phyloP scores from a whole-genome alignment of 192 early-diverging fungal genomes.

The Entomortierella chlamydospora region DNA sequence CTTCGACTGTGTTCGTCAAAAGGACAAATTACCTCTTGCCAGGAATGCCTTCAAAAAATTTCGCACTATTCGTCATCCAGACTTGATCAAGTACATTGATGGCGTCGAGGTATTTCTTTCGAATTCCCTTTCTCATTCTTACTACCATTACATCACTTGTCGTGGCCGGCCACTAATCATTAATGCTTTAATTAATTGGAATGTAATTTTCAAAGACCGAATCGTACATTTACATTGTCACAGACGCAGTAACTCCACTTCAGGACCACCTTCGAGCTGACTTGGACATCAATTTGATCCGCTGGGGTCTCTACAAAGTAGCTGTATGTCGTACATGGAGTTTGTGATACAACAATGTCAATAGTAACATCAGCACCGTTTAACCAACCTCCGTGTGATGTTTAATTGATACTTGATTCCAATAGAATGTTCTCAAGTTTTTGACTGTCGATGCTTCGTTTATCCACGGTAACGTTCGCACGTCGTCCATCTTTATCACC shows the following conservation, averaged over 20 bases:
- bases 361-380: not conserved
- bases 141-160: not conserved
- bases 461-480: conserved; percentile 88
- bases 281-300: conserved; percentile 70
- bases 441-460: conserved; percentile 86
- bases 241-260: conserved; percentile 85
- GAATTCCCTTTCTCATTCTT: not conserved
- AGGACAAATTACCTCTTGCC: conserved; percentile 83
- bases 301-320: conserved; percentile 92
- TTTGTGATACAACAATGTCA: not conserved
- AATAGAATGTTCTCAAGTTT: conserved; percentile 85
- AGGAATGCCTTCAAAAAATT: conserved; percentile 88
- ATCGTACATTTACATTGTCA: conserved; percentile 86
- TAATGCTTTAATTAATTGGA: no score
- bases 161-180: no score
- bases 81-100: conserved; percentile 85
- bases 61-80: conserved; percentile 92
- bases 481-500: conserved; percentile 86
- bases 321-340: conserved; percentile 66
- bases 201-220: conserved; percentile 62
- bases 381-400: not conserved
- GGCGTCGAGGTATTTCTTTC: conserved; percentile 77
- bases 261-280: conserved; percentile 59
- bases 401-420: not conserved
- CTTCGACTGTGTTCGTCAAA: conserved; percentile 76